Evolutionary conservation across 345 rosid genomes (phyloP).

Genomic region (Salix brachista): DNA sequence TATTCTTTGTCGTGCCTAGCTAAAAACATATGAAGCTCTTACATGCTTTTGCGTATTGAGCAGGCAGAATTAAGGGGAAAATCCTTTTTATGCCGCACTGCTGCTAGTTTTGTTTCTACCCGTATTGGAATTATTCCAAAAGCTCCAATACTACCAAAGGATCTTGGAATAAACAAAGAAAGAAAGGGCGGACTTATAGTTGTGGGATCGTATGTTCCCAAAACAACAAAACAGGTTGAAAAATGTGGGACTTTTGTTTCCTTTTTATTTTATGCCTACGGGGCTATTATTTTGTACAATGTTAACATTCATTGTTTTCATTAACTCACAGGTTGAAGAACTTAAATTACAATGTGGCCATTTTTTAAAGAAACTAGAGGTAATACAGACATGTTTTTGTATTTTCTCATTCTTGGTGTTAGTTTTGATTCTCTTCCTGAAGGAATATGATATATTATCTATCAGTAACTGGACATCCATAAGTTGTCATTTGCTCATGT

Average conservation of each 20-base stretch:
- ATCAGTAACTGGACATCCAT: neutral
- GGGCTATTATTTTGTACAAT: neutral
- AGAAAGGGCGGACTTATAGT: constrained; percentile 74
- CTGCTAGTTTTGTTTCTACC: constrained; percentile 96
- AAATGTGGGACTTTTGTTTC: constrained; percentile 14
- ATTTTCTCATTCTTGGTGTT: neutral
- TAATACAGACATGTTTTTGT: constrained; percentile 21
- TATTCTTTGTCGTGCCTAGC: constrained; percentile 1
- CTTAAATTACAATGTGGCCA: constrained; percentile 63
- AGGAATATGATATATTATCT: neutral
- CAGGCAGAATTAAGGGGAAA: constrained; percentile 92
- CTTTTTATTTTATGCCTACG: neutral
- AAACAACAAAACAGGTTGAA: constrained; percentile 88
- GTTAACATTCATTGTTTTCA: neutral
- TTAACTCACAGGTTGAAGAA: constrained; percentile 63
- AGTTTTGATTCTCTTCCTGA: constrained; percentile 2
- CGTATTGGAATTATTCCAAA: constrained; percentile 74
- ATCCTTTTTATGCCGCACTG: constrained; percentile 88
- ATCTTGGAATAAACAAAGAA: constrained; percentile 58
- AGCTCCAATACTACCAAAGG: constrained; percentile 73
- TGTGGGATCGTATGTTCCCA: constrained; percentile 96
- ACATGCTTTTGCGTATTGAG: constrained; percentile 20
- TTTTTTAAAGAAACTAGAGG: constrained; percentile 71
- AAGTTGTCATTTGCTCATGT: neutral
- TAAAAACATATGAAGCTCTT: constrained; percentile 11